Evolutionary conservation across 2,329 filamentous ascomycete species (phyloP).

Genomic region (Hypocrella siamensis): DNA sequence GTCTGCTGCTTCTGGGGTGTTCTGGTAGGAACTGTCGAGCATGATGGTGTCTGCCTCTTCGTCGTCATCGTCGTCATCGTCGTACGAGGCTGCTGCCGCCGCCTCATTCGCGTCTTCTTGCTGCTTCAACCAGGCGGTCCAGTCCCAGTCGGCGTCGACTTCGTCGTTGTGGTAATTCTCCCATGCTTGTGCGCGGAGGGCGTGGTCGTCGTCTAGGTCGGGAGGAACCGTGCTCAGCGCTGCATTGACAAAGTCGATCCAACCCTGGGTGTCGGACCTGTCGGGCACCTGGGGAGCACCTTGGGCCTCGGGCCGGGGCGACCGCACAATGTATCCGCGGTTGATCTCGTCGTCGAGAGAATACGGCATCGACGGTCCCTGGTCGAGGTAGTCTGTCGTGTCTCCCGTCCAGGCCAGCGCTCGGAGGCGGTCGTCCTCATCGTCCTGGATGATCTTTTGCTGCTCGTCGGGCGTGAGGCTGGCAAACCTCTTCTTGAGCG

Average conservation of each 20-base stretch:
- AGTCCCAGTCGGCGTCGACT: slow-evolving; percentile 8
- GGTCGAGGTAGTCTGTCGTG: slow-evolving; percentile 6
- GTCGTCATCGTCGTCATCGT: slow-evolving; percentile 2
- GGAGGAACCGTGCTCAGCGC: slow-evolving; percentile 9
- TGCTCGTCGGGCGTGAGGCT: slow-evolving; percentile 20
- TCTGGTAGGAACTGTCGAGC: not conserved
- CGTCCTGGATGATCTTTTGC: slow-evolving; percentile 19
- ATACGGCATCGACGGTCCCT: slow-evolving; percentile 3
- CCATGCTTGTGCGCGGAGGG: slow-evolving; percentile 10
- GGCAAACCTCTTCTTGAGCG: slow-evolving; percentile 27
- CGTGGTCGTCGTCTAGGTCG: slow-evolving; percentile 10
- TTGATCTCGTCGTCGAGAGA: slow-evolving; percentile 17
- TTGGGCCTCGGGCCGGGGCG: slow-evolving; percentile 2
- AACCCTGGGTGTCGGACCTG: slow-evolving; percentile 8
- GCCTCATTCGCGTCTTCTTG: slow-evolving; percentile 1
- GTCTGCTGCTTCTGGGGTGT: not conserved
- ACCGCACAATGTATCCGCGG: slow-evolving; percentile 15
- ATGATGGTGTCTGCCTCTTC: slow-evolving; percentile 4
- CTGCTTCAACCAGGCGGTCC: slow-evolving; percentile 9
- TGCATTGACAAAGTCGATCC: slow-evolving; percentile 12
- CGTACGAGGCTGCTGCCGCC: not conserved
- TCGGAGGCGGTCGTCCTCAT: slow-evolving; percentile 18
- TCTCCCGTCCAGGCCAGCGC: slow-evolving; percentile 17
- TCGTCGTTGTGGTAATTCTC: slow-evolving; percentile 7
- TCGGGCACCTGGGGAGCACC: slow-evolving; percentile 5